A percentile compares a stretch with the other conserved stretches of the same genome.
phyloP scores from a whole-genome alignment of 148 eudicot genomes.

The Vaccinium vitisidaea region DNA sequence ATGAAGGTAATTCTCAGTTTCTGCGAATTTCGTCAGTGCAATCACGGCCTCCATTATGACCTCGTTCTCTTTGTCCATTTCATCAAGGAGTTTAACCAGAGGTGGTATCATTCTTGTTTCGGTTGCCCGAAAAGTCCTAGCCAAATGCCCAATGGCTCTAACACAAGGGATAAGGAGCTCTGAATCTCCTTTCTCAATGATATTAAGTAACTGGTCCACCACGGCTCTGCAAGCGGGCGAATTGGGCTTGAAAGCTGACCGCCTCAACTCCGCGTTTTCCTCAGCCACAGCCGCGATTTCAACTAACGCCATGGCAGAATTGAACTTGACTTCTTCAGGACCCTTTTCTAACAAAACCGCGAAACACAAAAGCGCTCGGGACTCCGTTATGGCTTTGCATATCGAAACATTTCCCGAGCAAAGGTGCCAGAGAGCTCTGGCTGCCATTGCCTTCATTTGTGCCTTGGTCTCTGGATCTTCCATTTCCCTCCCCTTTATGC shows the following conservation, averaged over 20 bases:
- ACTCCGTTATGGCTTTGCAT: constrained; percentile 68
- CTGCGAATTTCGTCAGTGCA: constrained; percentile 54
- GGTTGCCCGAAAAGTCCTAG: constrained; percentile 71
- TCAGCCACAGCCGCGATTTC: constrained; percentile 79
- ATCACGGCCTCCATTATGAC: constrained; percentile 47
- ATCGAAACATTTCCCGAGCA: constrained; percentile 61
- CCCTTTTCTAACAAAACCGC: constrained; percentile 77
- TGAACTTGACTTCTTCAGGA: constrained; percentile 52
- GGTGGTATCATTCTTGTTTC: constrained; percentile 64
- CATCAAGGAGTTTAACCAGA: constrained; percentile 59
- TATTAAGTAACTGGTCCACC: constrained; percentile 66
- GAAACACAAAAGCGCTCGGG: constrained; percentile 72
- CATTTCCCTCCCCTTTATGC: constrained; percentile 60
- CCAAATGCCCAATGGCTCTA: constrained; percentile 62
- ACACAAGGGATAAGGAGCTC: constrained; percentile 63
- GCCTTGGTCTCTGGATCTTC: constrained; percentile 71
- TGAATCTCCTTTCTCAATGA: constrained; percentile 42
- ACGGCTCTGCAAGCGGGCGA: constrained; percentile 75
- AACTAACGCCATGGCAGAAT: constrained; percentile 80
- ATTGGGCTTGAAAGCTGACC: constrained; percentile 74
- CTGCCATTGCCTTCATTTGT: constrained; percentile 84
- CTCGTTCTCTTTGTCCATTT: constrained; percentile 57
- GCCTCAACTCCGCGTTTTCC: constrained; percentile 54
- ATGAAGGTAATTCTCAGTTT: constrained; percentile 60
- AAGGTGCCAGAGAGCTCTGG: constrained; percentile 67